Evolutionary conservation across 179 eudicot species (phyloP).

Genomic region (Vitellaria paradoxa): DNA sequence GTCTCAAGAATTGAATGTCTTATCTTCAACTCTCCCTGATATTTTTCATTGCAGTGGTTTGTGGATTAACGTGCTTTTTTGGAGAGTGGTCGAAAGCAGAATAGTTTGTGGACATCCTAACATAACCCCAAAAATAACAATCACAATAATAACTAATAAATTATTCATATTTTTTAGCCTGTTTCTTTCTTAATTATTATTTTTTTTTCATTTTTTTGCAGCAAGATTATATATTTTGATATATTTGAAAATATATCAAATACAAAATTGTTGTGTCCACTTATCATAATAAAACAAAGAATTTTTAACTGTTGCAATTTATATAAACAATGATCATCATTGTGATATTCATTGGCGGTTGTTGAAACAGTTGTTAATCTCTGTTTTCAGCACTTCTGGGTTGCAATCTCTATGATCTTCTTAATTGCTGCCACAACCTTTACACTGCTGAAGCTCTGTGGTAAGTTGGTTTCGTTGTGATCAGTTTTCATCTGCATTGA

Average conservation of each 20-base stretch:
- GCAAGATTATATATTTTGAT: neutral
- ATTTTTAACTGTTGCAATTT: neutral
- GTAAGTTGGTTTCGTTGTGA: constrained; percentile 28
- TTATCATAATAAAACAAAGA: too few species aligned
- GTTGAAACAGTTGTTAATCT: constrained; percentile 12
- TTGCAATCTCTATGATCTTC: constrained; percentile 89
- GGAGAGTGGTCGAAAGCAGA: too few species aligned
- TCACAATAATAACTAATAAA: neutral
- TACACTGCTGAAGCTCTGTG: constrained; percentile 76
- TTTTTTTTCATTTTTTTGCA: neutral
- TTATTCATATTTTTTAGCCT: too few species aligned
- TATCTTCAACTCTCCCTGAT: too few species aligned
- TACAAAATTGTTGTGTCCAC: too few species aligned
- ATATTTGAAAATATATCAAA: neutral
- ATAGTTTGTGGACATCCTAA: too few species aligned
- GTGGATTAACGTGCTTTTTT: too few species aligned
- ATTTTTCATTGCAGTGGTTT: too few species aligned
- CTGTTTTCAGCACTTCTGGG: constrained; percentile 87
- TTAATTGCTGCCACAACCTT: constrained; percentile 80
- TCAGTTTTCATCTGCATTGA: neutral
- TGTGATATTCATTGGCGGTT: constrained; percentile 15
- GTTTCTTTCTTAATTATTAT: too few species aligned
- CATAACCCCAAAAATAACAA: neutral
- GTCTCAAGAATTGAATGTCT: too few species aligned
- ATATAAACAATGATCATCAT: neutral